Evolutionary conservation across 345 rosid genomes (phyloP).

Genomic region (Corymbia maculata): DNA sequence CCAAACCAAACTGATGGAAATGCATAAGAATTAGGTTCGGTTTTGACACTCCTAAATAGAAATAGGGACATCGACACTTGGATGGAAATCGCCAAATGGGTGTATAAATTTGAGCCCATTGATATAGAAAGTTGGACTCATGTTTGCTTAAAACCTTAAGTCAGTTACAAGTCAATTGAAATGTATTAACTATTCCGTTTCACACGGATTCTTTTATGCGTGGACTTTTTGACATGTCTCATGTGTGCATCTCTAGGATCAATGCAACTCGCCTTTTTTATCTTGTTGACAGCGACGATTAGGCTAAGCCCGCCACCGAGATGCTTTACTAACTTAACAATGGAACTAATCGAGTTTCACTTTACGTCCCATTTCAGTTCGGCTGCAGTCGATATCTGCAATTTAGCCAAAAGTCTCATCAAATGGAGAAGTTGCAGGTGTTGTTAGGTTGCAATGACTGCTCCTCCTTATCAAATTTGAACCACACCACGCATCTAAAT

Average conservation of each 20-base stretch:
- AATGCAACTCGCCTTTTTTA: neutral
- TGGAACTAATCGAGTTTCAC: neutral
- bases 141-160: neutral
- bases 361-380: neutral
- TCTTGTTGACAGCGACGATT: neutral
- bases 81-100: rapidly evolving
- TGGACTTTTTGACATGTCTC: neutral
- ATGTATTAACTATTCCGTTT: rapidly evolving
- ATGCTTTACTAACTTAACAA: neutral
- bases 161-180: too few species aligned
- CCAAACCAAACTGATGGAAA: too few species aligned
- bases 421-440: neutral
- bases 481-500: neutral
- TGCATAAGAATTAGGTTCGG: too few species aligned
- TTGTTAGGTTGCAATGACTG: neutral
- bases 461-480: neutral
- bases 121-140: neutral
- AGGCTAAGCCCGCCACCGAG: neutral
- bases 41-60: too few species aligned
- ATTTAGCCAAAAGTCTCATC: neutral
- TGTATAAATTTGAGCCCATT: neutral
- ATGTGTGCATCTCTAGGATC: neutral
- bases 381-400: neutral
- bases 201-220: neutral
- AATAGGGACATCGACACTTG: too few species aligned